These are phyloP conservation scores for Dactylonectria estremocensis DNA, from an alignment of 2,329 filamentous ascomycete genomes.

Conservation along the genomic window DNA sequence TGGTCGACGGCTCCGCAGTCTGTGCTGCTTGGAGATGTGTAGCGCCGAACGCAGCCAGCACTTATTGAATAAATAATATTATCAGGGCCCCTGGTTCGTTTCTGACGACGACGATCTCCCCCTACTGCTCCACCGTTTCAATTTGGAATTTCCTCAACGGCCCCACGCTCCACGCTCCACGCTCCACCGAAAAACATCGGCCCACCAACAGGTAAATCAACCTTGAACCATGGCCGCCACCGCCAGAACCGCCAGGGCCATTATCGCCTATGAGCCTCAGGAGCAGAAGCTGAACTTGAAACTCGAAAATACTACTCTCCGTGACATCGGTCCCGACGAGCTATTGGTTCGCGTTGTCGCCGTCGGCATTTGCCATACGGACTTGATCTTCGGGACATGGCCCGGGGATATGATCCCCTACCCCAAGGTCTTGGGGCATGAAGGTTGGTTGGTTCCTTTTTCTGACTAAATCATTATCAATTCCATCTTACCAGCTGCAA, in stretches of 20 bases:
- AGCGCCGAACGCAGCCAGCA: no score
- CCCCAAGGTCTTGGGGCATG: slow-evolving; percentile 8
- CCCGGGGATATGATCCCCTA: neutral
- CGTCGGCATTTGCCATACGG: slow-evolving; percentile 3
- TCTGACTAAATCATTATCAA: neutral
- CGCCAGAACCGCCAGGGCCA: neutral
- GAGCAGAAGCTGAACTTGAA: neutral
- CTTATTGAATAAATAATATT: no score
- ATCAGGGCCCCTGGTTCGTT: no score
- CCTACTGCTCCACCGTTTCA: no score
- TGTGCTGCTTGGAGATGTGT: no score
- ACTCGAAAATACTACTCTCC: neutral
- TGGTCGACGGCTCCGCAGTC: no score
- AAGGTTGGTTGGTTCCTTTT: neutral
- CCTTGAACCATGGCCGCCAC: neutral
- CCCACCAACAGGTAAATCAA: neutral
- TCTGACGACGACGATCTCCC: no score
- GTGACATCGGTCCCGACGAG: slow-evolving; percentile 3
- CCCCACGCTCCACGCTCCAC: no score
- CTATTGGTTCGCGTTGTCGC: slow-evolving; percentile 3
- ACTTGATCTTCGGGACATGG: slow-evolving; percentile 3
- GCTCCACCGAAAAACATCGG: neutral
- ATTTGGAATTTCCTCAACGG: no score
- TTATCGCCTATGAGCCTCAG: neutral
- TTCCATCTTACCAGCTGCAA: no score